Percentiles rank a stretch among this genome's conserved stretches.
Conservation (phyloP, 2,329 filamentous ascomycete species). For the Sporothrix humicola region DNA sequence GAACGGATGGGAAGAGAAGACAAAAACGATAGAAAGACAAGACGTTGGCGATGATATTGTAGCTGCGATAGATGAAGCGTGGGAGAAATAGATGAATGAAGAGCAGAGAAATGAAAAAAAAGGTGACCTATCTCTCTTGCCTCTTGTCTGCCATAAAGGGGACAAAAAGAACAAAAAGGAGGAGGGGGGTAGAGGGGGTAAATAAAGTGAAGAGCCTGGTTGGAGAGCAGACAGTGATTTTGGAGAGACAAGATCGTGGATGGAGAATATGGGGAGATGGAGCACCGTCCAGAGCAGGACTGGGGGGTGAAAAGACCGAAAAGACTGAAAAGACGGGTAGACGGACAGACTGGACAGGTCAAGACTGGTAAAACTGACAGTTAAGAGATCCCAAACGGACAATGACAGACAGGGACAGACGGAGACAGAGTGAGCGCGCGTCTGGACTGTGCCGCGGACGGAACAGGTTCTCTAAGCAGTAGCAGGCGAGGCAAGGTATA, state of each 20-base stretch:
- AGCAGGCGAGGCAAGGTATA: neutral
- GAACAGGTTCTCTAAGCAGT: slow-evolving; percentile 24
- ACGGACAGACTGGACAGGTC: too few species aligned
- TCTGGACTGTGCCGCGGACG: slow-evolving; percentile 26
- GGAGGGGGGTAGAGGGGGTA: slow-evolving; percentile 24
- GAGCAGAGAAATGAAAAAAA: slow-evolving; percentile 19
- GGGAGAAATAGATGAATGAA: slow-evolving; percentile 20
- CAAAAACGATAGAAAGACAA: neutral
- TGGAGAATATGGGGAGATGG: neutral
- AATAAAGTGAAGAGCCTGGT: slow-evolving; percentile 28
- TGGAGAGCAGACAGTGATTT: slow-evolving; percentile 1
- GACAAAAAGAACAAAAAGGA: slow-evolving; percentile 15
- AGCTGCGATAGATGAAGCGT: neutral
- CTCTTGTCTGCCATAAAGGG: slow-evolving; percentile 23
- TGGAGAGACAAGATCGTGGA: slow-evolving; percentile 9
- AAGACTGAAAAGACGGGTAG: neutral
- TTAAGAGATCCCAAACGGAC: neutral
- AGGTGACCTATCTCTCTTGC: slow-evolving; percentile 27
- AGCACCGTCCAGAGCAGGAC: neutral
- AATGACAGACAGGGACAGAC: slow-evolving; percentile 11
- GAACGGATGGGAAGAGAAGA: neutral
- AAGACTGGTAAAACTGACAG: neutral
- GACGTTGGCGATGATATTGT: neutral
- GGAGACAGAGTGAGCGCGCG: neutral
- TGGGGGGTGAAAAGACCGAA: neutral